Evolutionary conservation across 2,329 filamentous ascomycete genomes (phyloP).

Genomic region (Pseudogymnoascus sp.): DNA sequence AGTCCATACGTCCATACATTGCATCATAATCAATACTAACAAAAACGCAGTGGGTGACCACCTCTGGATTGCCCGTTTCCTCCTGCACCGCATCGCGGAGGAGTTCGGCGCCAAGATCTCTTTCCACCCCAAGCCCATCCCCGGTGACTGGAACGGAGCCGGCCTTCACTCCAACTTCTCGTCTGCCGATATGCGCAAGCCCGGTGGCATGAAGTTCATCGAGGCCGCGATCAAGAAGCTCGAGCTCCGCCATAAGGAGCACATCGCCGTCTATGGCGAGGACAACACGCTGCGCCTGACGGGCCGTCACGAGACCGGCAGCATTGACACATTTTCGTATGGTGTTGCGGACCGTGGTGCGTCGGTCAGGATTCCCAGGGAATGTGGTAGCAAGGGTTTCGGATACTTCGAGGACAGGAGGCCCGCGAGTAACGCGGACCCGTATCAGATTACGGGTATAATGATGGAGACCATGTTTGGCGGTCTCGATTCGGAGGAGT

Average conservation of each 20-base stretch:
- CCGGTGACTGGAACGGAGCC: constrained; percentile 94
- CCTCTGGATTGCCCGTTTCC: constrained; percentile 87
- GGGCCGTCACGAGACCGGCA: constrained; percentile 86
- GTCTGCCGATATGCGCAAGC: constrained; percentile 75
- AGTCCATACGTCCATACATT: constrained; percentile 28
- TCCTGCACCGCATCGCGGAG: constrained; percentile 84
- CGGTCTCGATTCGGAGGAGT: constrained; percentile 6
- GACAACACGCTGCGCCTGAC: constrained; percentile 93
- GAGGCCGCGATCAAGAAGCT: constrained; percentile 80
- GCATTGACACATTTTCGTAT: constrained; percentile 87
- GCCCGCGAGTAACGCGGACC: constrained; percentile 77
- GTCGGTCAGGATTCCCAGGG: constrained; percentile 84
- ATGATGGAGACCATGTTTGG: constrained; percentile 27
- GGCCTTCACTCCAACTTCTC: constrained; percentile 93
- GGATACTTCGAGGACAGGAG: constrained; percentile 89
- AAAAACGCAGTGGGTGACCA: constrained; percentile 70
- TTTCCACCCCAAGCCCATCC: constrained; percentile 90
- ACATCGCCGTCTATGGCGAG: constrained; percentile 90
- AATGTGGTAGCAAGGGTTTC: constrained; percentile 76
- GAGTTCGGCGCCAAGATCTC: constrained; percentile 96
- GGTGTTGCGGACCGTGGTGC: constrained; percentile 94
- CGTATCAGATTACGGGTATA: constrained; percentile 56
- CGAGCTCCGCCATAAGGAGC: constrained; percentile 67
- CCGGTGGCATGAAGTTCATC: constrained; percentile 93
- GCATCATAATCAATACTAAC: constrained; percentile 20